These are phyloP conservation scores for Coriolopsis trogii DNA, from an alignment of 1,284 basidiomycete species.

Conservation along the genomic window DNA sequence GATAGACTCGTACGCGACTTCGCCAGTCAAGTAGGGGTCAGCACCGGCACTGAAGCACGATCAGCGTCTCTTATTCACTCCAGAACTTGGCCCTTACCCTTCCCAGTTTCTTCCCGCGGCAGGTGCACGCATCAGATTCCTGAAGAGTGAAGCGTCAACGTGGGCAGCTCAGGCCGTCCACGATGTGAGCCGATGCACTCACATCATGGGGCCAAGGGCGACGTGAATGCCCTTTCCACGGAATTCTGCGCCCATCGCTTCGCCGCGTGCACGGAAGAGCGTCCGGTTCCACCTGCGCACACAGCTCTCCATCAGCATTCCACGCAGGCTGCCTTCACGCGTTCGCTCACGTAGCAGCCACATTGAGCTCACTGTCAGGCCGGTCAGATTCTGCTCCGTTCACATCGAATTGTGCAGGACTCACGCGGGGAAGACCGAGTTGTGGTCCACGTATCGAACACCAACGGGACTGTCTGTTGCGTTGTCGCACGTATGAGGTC, in stretches of 20 bases:
- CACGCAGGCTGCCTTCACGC: neutral
- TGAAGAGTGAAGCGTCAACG: slow-evolving; percentile 18
- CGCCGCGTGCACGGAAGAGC: slow-evolving; percentile 63
- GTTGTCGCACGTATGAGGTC: neutral
- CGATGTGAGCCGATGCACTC: slow-evolving; percentile 13
- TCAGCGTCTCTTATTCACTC: neutral
- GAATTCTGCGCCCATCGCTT: slow-evolving; percentile 70
- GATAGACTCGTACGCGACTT: slow-evolving; percentile 59
- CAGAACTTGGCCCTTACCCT: too few species aligned
- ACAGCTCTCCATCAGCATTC: too few species aligned
- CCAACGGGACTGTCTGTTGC: slow-evolving; percentile 59
- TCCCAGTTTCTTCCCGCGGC: slow-evolving; percentile 82
- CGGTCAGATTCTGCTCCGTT: neutral
- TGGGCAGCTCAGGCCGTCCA: neutral
- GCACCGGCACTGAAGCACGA: slow-evolving; percentile 45
- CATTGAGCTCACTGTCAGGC: slow-evolving; percentile 65
- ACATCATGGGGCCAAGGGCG: slow-evolving; percentile 60
- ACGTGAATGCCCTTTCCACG: slow-evolving; percentile 69
- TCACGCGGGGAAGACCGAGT: slow-evolving; percentile 72
- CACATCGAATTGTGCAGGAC: slow-evolving; percentile 18
- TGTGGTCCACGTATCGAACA: slow-evolving; percentile 65
- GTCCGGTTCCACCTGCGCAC: slow-evolving; percentile 60
- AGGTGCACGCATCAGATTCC: slow-evolving; percentile 63
- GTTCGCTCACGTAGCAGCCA: slow-evolving; percentile 59
- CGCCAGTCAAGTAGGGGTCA: slow-evolving; percentile 68